phyloP scores from a whole-genome alignment of 495 filamentous ascomycete genomes.

The Hyaloscypha variabilis region DNA sequence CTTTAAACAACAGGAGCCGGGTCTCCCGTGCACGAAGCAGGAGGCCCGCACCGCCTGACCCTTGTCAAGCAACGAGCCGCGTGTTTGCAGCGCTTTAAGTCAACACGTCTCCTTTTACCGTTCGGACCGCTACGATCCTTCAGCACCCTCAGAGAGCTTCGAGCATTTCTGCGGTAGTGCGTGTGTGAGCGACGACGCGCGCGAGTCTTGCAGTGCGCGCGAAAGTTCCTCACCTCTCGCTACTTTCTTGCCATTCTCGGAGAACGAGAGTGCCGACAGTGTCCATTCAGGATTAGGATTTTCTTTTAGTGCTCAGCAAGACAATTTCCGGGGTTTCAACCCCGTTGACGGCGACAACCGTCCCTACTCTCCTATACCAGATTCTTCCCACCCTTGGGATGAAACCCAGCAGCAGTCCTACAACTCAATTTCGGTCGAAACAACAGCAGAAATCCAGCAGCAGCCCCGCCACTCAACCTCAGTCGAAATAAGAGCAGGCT shows the following conservation, averaged over 20 bases:
- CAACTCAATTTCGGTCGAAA: slow-evolving; percentile 22
- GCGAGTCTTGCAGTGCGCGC: slow-evolving; percentile 21
- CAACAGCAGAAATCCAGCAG: slow-evolving; percentile 26
- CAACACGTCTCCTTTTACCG: slow-evolving; percentile 20
- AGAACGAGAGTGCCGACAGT: slow-evolving; percentile 27
- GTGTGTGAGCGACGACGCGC: slow-evolving; percentile 24
- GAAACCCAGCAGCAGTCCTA: slow-evolving; percentile 24
- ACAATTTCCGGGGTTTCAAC: slow-evolving; percentile 23
- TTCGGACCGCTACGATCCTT: slow-evolving; percentile 25
- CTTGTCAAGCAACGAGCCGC: slow-evolving; percentile 25
- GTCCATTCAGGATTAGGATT: slow-evolving; percentile 26
- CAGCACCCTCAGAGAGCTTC: slow-evolving; percentile 23
- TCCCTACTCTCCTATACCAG: slow-evolving; percentile 25
- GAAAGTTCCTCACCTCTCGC: slow-evolving; percentile 25
- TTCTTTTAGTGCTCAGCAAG: slow-evolving; percentile 23
- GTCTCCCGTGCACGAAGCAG: slow-evolving; percentile 26
- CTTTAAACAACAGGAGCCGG: slow-evolving; percentile 22
- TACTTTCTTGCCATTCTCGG: slow-evolving; percentile 21
- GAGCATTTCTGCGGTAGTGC: slow-evolving; percentile 22
- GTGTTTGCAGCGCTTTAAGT: slow-evolving; percentile 26
- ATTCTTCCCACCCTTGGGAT: slow-evolving; percentile 26
- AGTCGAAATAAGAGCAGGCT: slow-evolving; percentile 17
- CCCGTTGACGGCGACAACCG: slow-evolving; percentile 16
- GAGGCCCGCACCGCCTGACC: slow-evolving; percentile 25
- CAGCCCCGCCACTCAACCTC: slow-evolving; percentile 21